A percentile compares a stretch with the other conserved stretches of the same genome.
phyloP scores from a whole-genome alignment of 2,329 filamentous ascomycete genomes.

The Achaetomium macrosporum region DNA sequence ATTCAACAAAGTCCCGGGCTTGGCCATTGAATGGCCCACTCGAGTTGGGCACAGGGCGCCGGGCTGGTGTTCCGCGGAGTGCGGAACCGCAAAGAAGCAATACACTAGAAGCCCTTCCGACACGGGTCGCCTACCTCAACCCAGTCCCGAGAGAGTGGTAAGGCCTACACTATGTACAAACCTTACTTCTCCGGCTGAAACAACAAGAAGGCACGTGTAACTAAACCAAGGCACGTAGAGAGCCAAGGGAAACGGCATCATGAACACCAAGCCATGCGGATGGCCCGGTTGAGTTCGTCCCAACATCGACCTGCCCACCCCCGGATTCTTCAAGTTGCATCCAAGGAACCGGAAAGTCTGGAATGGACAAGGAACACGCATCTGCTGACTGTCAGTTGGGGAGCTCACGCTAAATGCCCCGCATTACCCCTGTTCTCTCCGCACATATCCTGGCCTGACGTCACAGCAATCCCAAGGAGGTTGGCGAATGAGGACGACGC shows the following conservation, averaged over 20 bases:
- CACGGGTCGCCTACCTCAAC: too few species aligned
- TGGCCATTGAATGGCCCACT: neutral
- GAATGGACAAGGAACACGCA: neutral
- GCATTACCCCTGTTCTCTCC: conserved; percentile 11
- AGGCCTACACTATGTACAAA: too few species aligned
- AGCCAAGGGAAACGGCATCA: too few species aligned
- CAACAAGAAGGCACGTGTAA: too few species aligned
- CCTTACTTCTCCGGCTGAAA: too few species aligned
- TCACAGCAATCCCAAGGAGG: conserved; percentile 13
- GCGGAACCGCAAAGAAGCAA: neutral
- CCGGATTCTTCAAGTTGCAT: too few species aligned
- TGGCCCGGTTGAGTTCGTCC: too few species aligned
- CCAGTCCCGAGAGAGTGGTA: too few species aligned
- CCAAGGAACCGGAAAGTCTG: neutral
- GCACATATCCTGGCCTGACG: conserved; percentile 18
- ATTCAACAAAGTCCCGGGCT: neutral
- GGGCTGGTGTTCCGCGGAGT: neutral
- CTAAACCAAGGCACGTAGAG: too few species aligned
- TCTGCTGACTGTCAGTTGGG: neutral
- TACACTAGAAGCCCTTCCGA: too few species aligned
- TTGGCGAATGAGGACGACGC: conserved; percentile 18
- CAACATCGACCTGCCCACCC: too few species aligned
- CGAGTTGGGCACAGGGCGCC: neutral
- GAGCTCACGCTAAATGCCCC: neutral
- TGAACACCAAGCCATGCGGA: too few species aligned